Evolutionary conservation across 2,329 filamentous ascomycete species (phyloP).

Genomic region (Ophiostoma sp.): DNA sequence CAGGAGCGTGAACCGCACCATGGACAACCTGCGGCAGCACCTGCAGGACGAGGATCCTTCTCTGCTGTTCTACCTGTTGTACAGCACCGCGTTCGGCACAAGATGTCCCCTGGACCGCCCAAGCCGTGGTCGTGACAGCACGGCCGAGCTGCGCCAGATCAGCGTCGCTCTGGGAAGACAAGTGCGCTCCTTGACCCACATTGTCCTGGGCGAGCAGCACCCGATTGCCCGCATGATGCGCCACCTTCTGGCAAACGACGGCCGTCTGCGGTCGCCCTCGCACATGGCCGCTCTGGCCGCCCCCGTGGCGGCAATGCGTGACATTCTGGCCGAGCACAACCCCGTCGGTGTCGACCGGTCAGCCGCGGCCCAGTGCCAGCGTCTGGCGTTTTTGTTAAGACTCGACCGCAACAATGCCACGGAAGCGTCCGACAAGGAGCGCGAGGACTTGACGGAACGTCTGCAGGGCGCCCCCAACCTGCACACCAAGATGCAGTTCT

Average conservation of each 20-base stretch:
- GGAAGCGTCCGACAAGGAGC: not conserved
- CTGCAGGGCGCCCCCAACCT: constrained; percentile 24
- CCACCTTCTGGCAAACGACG: constrained; percentile 19
- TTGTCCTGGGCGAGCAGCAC: constrained; percentile 26
- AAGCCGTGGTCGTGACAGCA: not conserved
- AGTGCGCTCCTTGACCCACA: constrained; percentile 24
- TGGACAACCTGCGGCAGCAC: constrained; percentile 33
- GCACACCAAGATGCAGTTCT: constrained; percentile 25
- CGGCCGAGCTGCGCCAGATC: constrained; percentile 19
- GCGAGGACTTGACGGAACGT: constrained; percentile 19
- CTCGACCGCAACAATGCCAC: not conserved
- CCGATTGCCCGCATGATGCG: constrained; percentile 20
- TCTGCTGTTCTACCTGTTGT: constrained; percentile 32
- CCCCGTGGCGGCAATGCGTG: constrained; percentile 22
- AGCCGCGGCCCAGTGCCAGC: not conserved
- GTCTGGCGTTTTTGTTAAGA: constrained; percentile 10
- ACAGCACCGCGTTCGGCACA: constrained; percentile 24
- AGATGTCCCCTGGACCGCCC: not conserved
- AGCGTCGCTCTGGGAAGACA: constrained; percentile 22
- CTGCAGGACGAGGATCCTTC: constrained; percentile 33
- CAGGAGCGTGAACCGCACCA: constrained; percentile 29
- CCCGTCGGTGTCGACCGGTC: not conserved
- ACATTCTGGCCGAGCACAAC: constrained; percentile 22
- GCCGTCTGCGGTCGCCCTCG: constrained; percentile 11
- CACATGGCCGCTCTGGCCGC: constrained; percentile 23